Conservation (phyloP, 208 protist species). For the Leishmania mexicana region DNA sequence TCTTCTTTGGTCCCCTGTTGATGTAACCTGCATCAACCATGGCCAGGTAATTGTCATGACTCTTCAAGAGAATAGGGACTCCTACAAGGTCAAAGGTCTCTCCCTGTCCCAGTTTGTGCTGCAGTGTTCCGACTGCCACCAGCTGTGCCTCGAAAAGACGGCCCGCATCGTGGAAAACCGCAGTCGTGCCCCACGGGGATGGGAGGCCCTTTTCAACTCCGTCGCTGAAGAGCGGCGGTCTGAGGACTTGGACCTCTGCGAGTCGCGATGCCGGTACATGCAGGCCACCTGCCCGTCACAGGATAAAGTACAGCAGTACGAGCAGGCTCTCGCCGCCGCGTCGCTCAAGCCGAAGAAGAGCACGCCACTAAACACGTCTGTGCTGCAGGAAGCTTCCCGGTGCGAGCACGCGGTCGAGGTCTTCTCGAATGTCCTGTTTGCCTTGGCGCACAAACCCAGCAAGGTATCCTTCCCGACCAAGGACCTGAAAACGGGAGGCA, state of each 20-base stretch:
- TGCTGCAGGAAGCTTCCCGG: slow-evolving; percentile 54
- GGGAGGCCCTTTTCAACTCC: slow-evolving; percentile 52
- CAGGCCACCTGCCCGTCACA: slow-evolving; percentile 41
- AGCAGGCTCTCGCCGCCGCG: slow-evolving; percentile 18
- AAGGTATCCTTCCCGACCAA: slow-evolving; percentile 56
- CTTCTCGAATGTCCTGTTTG: slow-evolving; percentile 60
- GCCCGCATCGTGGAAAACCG: slow-evolving; percentile 57
- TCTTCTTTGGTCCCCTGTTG: background rate
- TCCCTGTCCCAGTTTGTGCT: slow-evolving; percentile 58
- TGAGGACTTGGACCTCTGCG: slow-evolving; percentile 60
- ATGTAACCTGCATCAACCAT: background rate
- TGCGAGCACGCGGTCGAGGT: slow-evolving; percentile 66
- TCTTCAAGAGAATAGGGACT: slow-evolving; percentile 42
- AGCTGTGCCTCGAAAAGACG: slow-evolving; percentile 61
- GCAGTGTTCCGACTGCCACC: slow-evolving; percentile 61
- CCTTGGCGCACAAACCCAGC: slow-evolving; percentile 79
- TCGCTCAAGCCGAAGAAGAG: slow-evolving; percentile 8
- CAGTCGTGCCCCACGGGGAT: slow-evolving; percentile 68
- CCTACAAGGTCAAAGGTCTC: slow-evolving; percentile 39
- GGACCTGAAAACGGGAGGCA: slow-evolving; percentile 1
- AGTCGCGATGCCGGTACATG: slow-evolving; percentile 44
- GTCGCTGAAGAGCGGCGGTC: slow-evolving; percentile 53
- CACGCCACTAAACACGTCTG: slow-evolving; percentile 11
- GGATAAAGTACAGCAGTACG: slow-evolving; percentile 37
- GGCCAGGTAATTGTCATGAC: slow-evolving; percentile 17